phyloP scores from a whole-genome alignment of 2,329 filamentous ascomycete species.

The Teratosphaeria destructans region DNA sequence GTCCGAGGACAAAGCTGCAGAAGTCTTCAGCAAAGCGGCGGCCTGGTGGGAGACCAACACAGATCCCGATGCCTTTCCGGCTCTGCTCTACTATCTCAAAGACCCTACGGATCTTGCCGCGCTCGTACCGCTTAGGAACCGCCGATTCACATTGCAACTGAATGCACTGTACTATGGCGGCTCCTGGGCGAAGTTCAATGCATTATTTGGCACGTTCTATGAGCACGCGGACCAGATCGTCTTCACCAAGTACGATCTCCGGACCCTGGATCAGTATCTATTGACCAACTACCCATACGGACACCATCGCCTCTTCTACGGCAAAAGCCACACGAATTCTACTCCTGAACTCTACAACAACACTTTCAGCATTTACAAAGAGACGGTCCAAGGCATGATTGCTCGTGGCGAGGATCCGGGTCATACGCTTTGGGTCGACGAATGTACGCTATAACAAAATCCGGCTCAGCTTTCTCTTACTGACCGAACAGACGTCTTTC shows the following conservation, averaged over 20 bases:
- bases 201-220: neutral
- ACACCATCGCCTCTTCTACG: neutral
- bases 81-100: neutral
- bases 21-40: neutral
- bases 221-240: neutral
- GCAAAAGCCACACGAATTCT: neutral
- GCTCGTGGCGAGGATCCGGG: neutral
- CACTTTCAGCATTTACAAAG: neutral
- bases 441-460: neutral
- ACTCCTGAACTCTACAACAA: neutral
- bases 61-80: neutral
- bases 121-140: neutral
- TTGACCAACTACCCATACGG: neutral
- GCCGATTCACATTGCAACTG: neutral
- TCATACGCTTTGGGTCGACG: neutral
- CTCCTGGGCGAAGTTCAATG: neutral
- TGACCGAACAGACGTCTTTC: neutral
- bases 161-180: neutral
- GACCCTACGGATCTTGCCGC: neutral
- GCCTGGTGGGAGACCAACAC: neutral
- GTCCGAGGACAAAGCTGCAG: neutral
- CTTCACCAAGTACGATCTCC: neutral
- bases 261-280: neutral
- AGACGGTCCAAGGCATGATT: neutral
- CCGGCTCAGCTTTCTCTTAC: neutral